These are phyloP conservation scores for Lachnum nothofagi DNA, from an alignment of 2,329 filamentous ascomycete species.

Conservation along the genomic window DNA sequence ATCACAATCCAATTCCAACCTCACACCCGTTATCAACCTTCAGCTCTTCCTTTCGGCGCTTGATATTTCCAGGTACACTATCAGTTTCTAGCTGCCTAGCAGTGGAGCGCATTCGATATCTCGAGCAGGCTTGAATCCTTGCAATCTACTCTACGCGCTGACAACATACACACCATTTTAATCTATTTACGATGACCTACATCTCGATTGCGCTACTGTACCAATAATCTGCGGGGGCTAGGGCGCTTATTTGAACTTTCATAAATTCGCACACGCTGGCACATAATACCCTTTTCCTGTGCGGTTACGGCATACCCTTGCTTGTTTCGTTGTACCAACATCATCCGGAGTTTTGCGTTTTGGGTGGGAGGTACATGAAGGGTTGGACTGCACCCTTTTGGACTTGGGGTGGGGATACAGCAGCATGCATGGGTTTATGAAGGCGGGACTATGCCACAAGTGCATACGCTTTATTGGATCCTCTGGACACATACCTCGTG, in stretches of 20 bases:
- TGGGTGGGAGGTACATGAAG: neutral
- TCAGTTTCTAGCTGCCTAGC: neutral
- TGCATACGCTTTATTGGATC: too few species aligned
- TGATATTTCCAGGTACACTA: neutral
- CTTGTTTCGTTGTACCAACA: neutral
- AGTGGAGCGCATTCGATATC: neutral
- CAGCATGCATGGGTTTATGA: too few species aligned
- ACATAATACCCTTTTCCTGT: neutral
- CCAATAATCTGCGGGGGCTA: neutral
- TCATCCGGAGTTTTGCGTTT: neutral
- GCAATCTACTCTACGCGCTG: neutral
- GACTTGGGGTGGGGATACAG: neutral
- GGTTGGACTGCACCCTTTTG: too few species aligned
- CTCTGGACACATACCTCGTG: too few species aligned
- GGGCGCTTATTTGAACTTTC: neutral
- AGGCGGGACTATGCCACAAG: too few species aligned
- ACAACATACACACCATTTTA: neutral
- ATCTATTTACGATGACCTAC: neutral
- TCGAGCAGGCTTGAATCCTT: conserved; percentile 1
- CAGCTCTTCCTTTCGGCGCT: neutral
- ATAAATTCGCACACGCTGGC: neutral
- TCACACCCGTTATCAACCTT: neutral
- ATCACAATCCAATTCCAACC: neutral
- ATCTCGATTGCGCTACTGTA: neutral
- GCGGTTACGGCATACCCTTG: neutral